Evolutionary conservation across 1,139 yeast species (phyloP).

Genomic region (Pichia inconspicua): DNA sequence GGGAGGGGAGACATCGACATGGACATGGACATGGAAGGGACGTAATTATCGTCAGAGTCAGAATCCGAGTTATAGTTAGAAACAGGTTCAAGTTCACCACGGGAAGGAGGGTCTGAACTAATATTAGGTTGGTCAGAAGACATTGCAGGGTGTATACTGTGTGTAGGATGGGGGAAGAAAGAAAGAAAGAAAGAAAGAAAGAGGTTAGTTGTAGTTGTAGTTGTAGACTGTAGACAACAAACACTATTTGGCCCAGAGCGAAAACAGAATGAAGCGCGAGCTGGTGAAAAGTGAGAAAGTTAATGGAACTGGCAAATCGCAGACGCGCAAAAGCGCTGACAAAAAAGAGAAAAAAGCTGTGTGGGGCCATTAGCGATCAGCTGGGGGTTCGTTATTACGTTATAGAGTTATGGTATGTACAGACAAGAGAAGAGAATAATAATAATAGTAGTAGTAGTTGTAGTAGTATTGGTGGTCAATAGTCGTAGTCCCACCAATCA

Average conservation of each 20-base stretch:
- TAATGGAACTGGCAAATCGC: neutral
- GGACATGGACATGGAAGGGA: neutral
- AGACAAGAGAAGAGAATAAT: too few relatives aligned
- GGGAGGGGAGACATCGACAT: neutral
- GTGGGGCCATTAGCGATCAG: neutral
- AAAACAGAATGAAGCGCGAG: too few relatives aligned
- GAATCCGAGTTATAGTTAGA: neutral
- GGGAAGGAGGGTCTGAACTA: neutral
- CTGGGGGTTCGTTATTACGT: neutral
- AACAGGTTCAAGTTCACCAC: neutral
- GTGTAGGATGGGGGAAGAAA: too few relatives aligned
- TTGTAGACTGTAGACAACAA: too few relatives aligned
- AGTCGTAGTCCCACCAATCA: neutral
- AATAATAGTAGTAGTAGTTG: too few relatives aligned
- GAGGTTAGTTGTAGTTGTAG: too few relatives aligned
- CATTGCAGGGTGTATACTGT: neutral
- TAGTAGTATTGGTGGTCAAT: neutral
- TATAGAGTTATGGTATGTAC: neutral
- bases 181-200: neutral
- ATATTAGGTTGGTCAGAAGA: neutral
- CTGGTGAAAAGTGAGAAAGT: too few relatives aligned
- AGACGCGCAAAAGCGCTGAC: neutral
- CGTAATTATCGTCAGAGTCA: slow-evolving; percentile 6
- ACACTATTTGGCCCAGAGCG: too few relatives aligned
- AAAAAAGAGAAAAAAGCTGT: too few relatives aligned